Base-by-base conservation (phyloP, 306 rosid genomes). In the Prunus padus region DNA sequence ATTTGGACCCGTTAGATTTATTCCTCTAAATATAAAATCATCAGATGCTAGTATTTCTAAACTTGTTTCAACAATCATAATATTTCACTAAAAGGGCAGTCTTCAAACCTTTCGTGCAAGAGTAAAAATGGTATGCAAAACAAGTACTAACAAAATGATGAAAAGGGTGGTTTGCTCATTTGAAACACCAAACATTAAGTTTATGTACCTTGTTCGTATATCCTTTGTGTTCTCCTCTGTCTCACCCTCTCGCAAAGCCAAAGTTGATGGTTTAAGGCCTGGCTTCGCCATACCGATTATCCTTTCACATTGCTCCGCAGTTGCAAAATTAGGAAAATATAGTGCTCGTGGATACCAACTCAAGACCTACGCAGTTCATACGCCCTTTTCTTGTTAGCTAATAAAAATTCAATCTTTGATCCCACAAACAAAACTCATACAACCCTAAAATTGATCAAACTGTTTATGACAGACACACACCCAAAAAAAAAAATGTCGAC, bases 311-410 rank as follows among this genome's bases (percentile, higher is more conserved):
- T 90, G 96, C 73, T 90, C 91, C 11, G 87, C 81, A 69, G 85
- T 90, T 66, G 97, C 96, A 80, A 95, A 95, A 83, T 90, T 87
- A 13, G 99, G 97, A 84, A 95, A 95, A 83, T 88, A 89, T 2
- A 87, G 69, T 16, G 96, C 91, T 25, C 93, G 93, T 11, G 97
- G 99, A 49, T 54, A 77, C 97, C 99, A 95, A 77, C 97, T 95
- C 85, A 95, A 88, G 73, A 92, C 80, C 99, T 92, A 74, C 80
- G 69, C 40, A 22, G 28, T 70, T 20, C 13, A 62, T 1, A 26
- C 22, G 22, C 76, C 76, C 69, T 55, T 28, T 56, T 69, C 37
- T 16, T 23, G 26, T 59, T 8, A 73, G 30, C 59, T 13, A 25
- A 44, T n/a, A n/a, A 73, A 60, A 46, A 25, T 46, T 47, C 68